A percentile compares a stretch with the other conserved stretches of the same genome.
Conservation (phyloP, 2,329 filamentous ascomycete genomes). For the Macroventuria anomochaeta region DNA sequence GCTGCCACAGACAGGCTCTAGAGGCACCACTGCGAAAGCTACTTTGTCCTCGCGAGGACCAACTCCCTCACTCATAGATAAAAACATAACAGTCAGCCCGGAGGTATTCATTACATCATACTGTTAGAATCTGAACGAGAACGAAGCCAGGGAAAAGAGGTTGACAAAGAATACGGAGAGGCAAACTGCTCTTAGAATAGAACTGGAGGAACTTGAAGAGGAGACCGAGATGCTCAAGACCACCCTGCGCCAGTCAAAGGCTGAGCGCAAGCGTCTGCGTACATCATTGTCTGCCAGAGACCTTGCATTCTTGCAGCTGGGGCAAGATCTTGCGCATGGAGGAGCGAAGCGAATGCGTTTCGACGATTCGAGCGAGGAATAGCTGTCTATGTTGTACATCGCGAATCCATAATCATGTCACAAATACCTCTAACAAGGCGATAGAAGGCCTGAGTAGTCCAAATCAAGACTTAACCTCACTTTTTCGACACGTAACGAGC, state of each 20-base stretch:
- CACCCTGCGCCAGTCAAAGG: neutral
- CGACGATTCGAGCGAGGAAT: neutral
- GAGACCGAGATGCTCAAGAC: neutral
- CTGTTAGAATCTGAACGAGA: neutral
- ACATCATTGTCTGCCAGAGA: neutral
- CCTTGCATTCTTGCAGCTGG: neutral
- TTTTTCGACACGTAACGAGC: neutral
- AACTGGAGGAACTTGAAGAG: neutral
- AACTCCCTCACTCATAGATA: too few species aligned
- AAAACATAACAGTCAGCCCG: neutral
- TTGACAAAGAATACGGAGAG: neutral
- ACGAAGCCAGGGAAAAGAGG: neutral
- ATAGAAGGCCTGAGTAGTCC: too few species aligned
- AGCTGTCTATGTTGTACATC: too few species aligned
- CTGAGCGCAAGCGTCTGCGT: neutral
- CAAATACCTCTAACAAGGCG: neutral
- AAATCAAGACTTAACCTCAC: too few species aligned
- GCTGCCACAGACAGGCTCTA: too few species aligned
- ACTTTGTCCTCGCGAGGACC: neutral
- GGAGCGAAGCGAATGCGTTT: neutral
- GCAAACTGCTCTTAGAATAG: neutral
- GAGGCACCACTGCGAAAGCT: too few species aligned
- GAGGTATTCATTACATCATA: neutral
- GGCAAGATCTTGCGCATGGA: neutral
- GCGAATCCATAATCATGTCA: too few species aligned